Conservation (phyloP, 805 yeast genomes). For the Monosporozyma siamensis region DNA sequence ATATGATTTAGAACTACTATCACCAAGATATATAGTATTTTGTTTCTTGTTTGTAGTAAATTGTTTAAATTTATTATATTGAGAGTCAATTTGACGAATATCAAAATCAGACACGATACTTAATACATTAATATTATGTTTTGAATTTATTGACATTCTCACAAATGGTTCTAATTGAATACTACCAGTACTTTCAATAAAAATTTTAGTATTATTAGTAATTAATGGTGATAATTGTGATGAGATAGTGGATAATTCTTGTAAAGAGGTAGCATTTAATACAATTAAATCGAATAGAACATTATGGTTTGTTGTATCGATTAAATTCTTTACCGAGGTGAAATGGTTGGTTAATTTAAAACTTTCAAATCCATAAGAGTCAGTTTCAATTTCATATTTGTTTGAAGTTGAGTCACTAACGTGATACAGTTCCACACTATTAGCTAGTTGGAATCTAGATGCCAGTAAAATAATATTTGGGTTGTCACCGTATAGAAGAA, state of each 20-base stretch:
- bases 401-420: slow-evolving; percentile 22
- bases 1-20: slow-evolving; percentile 15
- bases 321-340: slow-evolving; percentile 18
- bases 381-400: slow-evolving; percentile 18
- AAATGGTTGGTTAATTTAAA: slow-evolving; percentile 21
- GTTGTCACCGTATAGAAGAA: slow-evolving; percentile 24
- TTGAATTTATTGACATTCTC: slow-evolving; percentile 35
- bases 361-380: slow-evolving; percentile 21
- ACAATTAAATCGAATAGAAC: slow-evolving; percentile 35
- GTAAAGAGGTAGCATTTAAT: slow-evolving; percentile 41
- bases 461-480: slow-evolving; percentile 26
- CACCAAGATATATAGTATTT: slow-evolving; percentile 40
- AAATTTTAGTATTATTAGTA: slow-evolving; percentile 39
- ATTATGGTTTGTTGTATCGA: slow-evolving; percentile 3
- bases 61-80: slow-evolving; percentile 25
- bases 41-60: slow-evolving; percentile 22
- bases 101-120: slow-evolving; percentile 59
- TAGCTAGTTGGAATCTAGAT: slow-evolving; percentile 29
- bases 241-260: slow-evolving; percentile 40
- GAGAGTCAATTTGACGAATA: slow-evolving; percentile 33
- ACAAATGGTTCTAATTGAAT: slow-evolving; percentile 66
- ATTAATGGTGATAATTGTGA: slow-evolving; percentile 32
- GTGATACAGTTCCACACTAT: slow-evolving; percentile 28
- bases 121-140: slow-evolving; percentile 34
- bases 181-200: slow-evolving; percentile 64